phyloP scores from a whole-genome alignment of 345 rosid genomes.

The Eucalyptus guilfoylei region DNA sequence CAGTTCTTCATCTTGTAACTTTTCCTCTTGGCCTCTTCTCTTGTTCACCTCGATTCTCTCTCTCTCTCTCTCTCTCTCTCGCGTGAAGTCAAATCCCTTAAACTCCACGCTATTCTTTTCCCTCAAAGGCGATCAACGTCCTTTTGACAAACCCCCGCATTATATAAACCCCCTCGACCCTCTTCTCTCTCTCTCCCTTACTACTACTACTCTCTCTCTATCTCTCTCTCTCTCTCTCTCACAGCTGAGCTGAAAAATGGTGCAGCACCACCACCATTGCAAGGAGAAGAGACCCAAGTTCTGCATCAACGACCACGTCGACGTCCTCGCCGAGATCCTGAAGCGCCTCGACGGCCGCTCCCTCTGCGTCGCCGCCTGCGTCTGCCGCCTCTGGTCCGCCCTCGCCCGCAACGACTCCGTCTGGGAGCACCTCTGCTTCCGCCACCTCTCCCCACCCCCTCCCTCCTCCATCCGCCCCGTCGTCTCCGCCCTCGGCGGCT shows the following conservation, averaged over 20 bases:
- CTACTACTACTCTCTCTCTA: neutral
- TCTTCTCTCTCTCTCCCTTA: neutral
- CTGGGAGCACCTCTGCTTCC: constrained; percentile 93
- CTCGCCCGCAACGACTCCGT: constrained; percentile 57
- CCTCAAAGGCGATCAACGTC: neutral
- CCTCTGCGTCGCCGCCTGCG: constrained; percentile 74
- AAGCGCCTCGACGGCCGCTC: constrained; percentile 78
- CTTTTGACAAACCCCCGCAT: neutral
- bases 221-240: neutral
- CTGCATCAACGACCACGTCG: constrained; percentile 72
- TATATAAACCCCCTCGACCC: neutral
- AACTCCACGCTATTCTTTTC: neutral
- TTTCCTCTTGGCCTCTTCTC: neutral
- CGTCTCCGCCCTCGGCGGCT: constrained; percentile 86
- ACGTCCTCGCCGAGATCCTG: constrained; percentile 69
- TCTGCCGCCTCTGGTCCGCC: constrained; percentile 82
- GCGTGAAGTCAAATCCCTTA: constrained; percentile 5
- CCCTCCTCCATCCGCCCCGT: constrained; percentile 47
- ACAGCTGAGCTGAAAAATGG: neutral
- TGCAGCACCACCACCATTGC: neutral
- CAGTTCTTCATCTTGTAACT: neutral
- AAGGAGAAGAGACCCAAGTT: constrained; percentile 20
- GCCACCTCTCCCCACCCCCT: constrained; percentile 54
- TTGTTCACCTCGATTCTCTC: neutral
- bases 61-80: neutral